Conservation (phyloP, 2,329 filamentous ascomycete genomes). For the Penicillium sp. region DNA sequence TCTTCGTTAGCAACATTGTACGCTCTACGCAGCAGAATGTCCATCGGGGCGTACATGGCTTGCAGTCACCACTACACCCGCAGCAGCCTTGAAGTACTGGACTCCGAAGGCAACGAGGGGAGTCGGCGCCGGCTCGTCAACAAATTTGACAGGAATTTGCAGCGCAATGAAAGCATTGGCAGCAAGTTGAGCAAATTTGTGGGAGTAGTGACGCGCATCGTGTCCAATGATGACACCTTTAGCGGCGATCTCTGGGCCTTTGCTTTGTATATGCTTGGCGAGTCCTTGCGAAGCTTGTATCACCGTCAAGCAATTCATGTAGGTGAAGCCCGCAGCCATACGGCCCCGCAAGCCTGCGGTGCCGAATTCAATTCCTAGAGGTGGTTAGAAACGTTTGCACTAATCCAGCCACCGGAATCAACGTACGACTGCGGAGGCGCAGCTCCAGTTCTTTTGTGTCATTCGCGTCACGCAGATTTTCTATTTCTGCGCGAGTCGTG, state of each 20-base stretch:
- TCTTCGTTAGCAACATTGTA: conserved; percentile 13
- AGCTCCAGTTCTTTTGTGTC: conserved; percentile 55
- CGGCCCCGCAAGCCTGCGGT: conserved; percentile 65
- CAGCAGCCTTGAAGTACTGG: conserved; percentile 56
- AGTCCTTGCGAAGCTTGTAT: conserved; percentile 69
- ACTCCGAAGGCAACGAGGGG: conserved; percentile 67
- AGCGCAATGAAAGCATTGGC: conserved; percentile 63
- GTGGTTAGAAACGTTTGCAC: conserved; percentile 13
- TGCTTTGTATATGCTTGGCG: conserved; percentile 60
- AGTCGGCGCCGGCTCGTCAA: conserved; percentile 60
- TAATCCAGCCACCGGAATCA: neutral
- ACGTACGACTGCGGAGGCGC: conserved; percentile 55
- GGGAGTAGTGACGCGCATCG: conserved; percentile 66
- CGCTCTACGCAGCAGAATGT: neutral
- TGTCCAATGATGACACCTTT: conserved; percentile 63
- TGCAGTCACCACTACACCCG: conserved; percentile 68
- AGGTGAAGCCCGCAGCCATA: conserved; percentile 68
- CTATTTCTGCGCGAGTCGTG: conserved; percentile 58
- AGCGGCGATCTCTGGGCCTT: conserved; percentile 46
- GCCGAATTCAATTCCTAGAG: conserved; percentile 60
- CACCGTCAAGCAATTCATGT: conserved; percentile 62
- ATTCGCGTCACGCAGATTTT: conserved; percentile 52
- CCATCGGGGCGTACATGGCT: conserved; percentile 53
- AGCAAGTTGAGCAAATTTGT: conserved; percentile 62
- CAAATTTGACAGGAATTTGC: conserved; percentile 63